phyloP scores from a whole-genome alignment of 164 flowering plant genomes.

The Piper longum region DNA sequence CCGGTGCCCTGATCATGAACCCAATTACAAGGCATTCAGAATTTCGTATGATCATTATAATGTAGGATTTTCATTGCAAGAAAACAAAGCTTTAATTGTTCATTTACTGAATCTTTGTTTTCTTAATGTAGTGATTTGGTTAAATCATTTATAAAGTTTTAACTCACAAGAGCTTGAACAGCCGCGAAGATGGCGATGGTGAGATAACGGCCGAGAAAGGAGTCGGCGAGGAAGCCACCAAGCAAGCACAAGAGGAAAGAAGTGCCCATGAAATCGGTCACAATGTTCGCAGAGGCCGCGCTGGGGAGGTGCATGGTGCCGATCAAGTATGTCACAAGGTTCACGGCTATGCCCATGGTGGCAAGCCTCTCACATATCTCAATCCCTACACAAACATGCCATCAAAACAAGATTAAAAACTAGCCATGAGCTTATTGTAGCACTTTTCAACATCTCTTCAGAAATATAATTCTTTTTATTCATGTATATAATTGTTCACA shows the following conservation, averaged over 20 bases:
- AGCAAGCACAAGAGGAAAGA: slow-evolving; percentile 68
- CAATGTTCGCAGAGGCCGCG: slow-evolving; percentile 62
- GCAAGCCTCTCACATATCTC: slow-evolving; percentile 80
- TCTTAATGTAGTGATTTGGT: too few relatives aligned
- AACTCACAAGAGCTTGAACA: slow-evolving; percentile 41
- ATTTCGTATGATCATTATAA: too few relatives aligned
- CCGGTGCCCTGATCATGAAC: slow-evolving; percentile 45
- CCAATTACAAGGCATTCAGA: too few relatives aligned
- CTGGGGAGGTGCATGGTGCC: slow-evolving; percentile 82
- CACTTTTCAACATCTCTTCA: too few relatives aligned
- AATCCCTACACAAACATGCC: slow-evolving; percentile 26
- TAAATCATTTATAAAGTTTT: too few relatives aligned
- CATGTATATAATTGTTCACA: too few relatives aligned
- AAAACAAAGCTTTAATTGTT: too few relatives aligned
- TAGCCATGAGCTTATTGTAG: too few relatives aligned
- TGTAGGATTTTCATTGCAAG: too few relatives aligned
- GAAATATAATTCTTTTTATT: too few relatives aligned
- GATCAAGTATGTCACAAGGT: slow-evolving; percentile 71
- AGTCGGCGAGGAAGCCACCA: slow-evolving; percentile 87
- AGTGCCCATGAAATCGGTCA: slow-evolving; percentile 83
- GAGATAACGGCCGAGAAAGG: slow-evolving; percentile 68
- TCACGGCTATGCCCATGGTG: slow-evolving; percentile 91
- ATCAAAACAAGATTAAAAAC: too few relatives aligned
- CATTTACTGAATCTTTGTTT: too few relatives aligned
- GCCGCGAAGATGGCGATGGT: slow-evolving; percentile 59